phyloP scores from a whole-genome alignment of 2,329 filamentous ascomycete genomes.

The Teratosphaeriaceae sp. region DNA sequence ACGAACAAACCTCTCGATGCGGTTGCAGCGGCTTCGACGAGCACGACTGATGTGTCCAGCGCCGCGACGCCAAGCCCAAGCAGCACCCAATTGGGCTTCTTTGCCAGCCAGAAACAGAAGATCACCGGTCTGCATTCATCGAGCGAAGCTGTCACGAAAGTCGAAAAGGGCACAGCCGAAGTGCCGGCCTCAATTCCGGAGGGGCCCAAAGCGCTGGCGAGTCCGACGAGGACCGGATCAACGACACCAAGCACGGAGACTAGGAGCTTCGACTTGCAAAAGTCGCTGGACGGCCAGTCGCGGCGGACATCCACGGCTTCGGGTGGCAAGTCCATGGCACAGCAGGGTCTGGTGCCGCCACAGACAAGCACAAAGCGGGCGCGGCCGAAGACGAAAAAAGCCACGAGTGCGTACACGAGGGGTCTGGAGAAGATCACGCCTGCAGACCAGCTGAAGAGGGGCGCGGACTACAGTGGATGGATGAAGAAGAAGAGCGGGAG shows the following conservation, averaged over 20 bases:
- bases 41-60: slow-evolving; percentile 42
- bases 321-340: slow-evolving; percentile 29
- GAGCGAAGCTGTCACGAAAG: slow-evolving; percentile 62
- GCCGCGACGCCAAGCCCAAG: slow-evolving; percentile 21
- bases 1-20: slow-evolving; percentile 8
- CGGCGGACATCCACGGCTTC: slow-evolving; percentile 37
- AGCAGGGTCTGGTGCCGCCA: background rate
- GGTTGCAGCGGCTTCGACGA: slow-evolving; percentile 15
- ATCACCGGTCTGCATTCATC: slow-evolving; percentile 72
- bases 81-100: slow-evolving; percentile 31
- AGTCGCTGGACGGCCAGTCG: slow-evolving; percentile 28
- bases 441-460: slow-evolving; percentile 66
- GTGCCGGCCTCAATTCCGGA: slow-evolving; percentile 22
- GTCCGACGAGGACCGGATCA: slow-evolving; percentile 71
- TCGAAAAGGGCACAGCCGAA: slow-evolving; percentile 42
- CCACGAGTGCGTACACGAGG: slow-evolving; percentile 87
- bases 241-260: slow-evolving; percentile 56
- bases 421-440: slow-evolving; percentile 78
- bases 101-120: slow-evolving; percentile 31
- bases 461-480: slow-evolving; percentile 93
- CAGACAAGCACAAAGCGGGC: slow-evolving; percentile 16
- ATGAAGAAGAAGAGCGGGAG: slow-evolving; percentile 99
- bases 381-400: slow-evolving; percentile 62
- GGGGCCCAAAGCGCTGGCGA: slow-evolving; percentile 47
- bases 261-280: slow-evolving; percentile 28